Evolutionary conservation across 148 eudicot species (phyloP).

Genomic region (Polygonum aviculare): DNA sequence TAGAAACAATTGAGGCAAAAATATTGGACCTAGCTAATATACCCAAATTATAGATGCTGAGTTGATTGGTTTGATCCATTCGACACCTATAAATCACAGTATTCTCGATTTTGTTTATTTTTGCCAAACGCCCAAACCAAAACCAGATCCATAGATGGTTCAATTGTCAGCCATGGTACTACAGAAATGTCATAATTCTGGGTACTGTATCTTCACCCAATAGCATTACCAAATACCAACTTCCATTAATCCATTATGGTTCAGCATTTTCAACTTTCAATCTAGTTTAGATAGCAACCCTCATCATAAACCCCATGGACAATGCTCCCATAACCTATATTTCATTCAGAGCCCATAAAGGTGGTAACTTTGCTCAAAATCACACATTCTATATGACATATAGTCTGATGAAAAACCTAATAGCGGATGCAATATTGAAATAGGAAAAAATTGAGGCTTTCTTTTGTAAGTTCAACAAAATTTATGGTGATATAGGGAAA

Average conservation of each 20-base stretch:
- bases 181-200: neutral
- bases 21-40: neutral
- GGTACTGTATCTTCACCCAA: neutral
- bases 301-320: neutral
- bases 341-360: neutral
- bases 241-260: neutral
- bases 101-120: neutral
- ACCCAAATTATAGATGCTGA: neutral
- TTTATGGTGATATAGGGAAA: neutral
- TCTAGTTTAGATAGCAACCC: neutral
- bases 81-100: neutral
- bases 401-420: neutral
- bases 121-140: neutral
- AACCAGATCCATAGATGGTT: neutral
- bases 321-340: neutral
- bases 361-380: neutral
- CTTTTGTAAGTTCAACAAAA: neutral
- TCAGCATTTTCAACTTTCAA: neutral
- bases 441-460: neutral
- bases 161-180: neutral
- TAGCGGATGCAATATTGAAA: neutral
- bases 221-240: neutral
- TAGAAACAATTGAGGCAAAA: neutral
- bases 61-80: neutral
- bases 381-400: neutral